These are phyloP conservation scores for Mortierella sp. DNA, from an alignment of 371 early-diverging fungal species.

Conservation along the genomic window DNA sequence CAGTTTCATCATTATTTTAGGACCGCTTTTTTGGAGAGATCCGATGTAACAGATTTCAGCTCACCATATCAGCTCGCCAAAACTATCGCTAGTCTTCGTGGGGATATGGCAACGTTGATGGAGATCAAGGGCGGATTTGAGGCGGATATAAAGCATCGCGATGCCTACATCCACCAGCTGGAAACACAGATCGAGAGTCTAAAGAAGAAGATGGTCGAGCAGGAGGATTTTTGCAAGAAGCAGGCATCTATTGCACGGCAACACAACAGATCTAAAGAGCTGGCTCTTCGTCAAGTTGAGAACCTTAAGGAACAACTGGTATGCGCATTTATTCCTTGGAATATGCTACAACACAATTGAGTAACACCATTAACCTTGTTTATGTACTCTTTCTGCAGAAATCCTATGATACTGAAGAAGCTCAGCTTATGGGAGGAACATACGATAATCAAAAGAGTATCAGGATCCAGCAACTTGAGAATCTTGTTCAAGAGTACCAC, in stretches of 20 bases:
- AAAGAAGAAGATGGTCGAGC: conserved; percentile 19
- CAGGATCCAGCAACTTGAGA: conserved; percentile 73
- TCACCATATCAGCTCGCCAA: conserved; percentile 52
- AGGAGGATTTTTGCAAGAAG: conserved; percentile 35
- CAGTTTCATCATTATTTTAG: conserved; percentile 5
- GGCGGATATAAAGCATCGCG: conserved; percentile 32
- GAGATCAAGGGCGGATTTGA: conserved; percentile 37
- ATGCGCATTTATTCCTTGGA: neutral
- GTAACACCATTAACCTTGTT: neutral
- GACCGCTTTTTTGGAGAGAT: conserved; percentile 39
- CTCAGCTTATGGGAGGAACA: conserved; percentile 55
- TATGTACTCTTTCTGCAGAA: conserved; percentile 50
- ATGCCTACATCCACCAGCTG: conserved; percentile 18
- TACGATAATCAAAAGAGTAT: conserved; percentile 69
- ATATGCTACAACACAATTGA: neutral
- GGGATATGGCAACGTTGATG: conserved; percentile 31
- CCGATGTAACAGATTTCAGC: conserved; percentile 41
- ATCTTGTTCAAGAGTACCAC: conserved; percentile 70
- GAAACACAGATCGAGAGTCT: conserved; percentile 30
- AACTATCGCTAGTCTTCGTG: conserved; percentile 45
- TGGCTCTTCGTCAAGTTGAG: conserved; percentile 49
- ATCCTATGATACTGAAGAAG: conserved; percentile 76
- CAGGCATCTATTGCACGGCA: conserved; percentile 24
- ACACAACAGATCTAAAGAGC: conserved; percentile 37
- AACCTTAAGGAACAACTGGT: conserved; percentile 45